Conservation (phyloP, 208 protist genomes). For the Crithidia brevicula region DNA sequence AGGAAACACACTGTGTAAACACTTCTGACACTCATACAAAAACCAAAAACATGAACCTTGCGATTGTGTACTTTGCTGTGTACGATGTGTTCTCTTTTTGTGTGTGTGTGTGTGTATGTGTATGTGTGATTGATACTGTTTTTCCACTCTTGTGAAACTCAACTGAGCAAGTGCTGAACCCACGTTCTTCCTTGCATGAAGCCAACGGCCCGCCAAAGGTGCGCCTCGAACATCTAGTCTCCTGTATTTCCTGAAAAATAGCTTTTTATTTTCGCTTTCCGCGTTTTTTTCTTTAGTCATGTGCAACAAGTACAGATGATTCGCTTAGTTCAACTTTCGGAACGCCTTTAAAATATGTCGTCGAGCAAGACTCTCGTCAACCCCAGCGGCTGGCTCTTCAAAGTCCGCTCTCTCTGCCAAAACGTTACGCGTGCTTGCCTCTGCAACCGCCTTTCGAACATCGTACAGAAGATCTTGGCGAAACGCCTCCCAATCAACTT, state of each 20-base stretch:
- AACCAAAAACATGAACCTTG: background rate
- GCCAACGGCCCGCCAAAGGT: too few relatives aligned
- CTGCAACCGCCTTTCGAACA: constrained; percentile 11
- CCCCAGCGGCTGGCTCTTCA: background rate
- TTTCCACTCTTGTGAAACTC: too few relatives aligned
- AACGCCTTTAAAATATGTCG: constrained; percentile 21
- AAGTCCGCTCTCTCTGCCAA: background rate
- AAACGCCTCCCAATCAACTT: constrained; percentile 16
- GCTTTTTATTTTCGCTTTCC: background rate
- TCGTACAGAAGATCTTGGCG: constrained; percentile 23
- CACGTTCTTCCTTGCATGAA: too few relatives aligned
- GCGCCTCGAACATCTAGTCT: too few relatives aligned
- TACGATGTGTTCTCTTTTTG: background rate
- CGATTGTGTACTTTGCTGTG: too few relatives aligned
- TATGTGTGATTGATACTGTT: too few relatives aligned
- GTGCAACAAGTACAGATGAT: too few relatives aligned
- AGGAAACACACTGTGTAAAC: too few relatives aligned
- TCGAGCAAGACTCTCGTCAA: constrained; percentile 9
- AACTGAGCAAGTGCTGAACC: too few relatives aligned
- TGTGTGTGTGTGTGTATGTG: background rate
- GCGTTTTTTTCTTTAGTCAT: background rate
- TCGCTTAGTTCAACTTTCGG: constrained; percentile 6
- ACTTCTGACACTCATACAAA: too few relatives aligned
- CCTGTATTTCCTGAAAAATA: background rate
- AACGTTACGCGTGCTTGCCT: background rate